Conservation (phyloP, 495 filamentous ascomycete genomes). For the Annulohypoxylon nitens region DNA sequence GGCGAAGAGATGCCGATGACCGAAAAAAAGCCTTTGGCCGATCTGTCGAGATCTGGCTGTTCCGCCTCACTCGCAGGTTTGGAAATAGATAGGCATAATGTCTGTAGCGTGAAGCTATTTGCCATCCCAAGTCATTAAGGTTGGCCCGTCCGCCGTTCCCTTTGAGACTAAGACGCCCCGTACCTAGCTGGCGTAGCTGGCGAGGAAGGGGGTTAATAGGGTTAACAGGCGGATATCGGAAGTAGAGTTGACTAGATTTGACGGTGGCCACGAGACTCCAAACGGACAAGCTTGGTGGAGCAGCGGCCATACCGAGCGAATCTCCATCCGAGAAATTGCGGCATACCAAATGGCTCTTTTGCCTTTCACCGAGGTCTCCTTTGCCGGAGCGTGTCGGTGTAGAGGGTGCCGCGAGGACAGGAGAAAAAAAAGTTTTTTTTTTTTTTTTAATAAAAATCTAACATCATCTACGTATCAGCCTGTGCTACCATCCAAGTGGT, state of each 20-base stretch:
- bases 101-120: constrained; percentile 18
- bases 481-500: constrained; percentile 32
- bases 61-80: constrained; percentile 20
- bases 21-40: constrained; percentile 37
- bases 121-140: constrained; percentile 35
- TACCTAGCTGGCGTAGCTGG: constrained; percentile 35
- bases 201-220: constrained; percentile 24
- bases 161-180: constrained; percentile 38
- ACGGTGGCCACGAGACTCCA: constrained; percentile 44
- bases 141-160: constrained; percentile 24
- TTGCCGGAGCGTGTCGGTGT: constrained; percentile 49
- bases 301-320: constrained; percentile 51
- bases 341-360: constrained; percentile 38
- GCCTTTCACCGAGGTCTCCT: constrained; percentile 40
- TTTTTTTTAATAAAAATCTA: constrained; percentile 26
- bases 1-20: constrained; percentile 44
- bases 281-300: constrained; percentile 48
- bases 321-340: constrained; percentile 44
- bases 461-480: constrained; percentile 13
- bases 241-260: constrained; percentile 37
- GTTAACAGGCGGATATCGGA: constrained; percentile 36
- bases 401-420: constrained; percentile 30
- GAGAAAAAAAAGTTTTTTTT: not conserved
- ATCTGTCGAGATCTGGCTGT: constrained; percentile 26
- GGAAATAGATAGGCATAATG: constrained; percentile 2